phyloP scores from a whole-genome alignment of 495 filamentous ascomycete genomes.

The Penicillium bialowiezense region DNA sequence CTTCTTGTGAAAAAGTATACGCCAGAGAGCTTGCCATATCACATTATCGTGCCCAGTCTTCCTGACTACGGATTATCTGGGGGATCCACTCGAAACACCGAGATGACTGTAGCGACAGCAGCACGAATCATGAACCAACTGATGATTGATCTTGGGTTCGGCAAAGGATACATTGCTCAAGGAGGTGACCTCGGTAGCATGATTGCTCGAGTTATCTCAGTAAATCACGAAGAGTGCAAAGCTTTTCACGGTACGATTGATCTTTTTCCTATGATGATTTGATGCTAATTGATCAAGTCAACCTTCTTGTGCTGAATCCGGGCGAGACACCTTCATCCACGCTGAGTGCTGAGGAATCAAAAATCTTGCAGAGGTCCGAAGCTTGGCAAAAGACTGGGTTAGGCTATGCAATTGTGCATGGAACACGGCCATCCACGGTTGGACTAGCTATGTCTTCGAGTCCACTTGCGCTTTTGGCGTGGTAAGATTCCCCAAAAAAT shows the following conservation, averaged over 20 bases:
- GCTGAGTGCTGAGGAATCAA: constrained; percentile 6
- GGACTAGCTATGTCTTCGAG: constrained; percentile 48
- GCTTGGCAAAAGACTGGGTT: constrained; percentile 21
- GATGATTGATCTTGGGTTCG: constrained; percentile 54
- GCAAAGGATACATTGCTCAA: constrained; percentile 50
- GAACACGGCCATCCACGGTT: constrained; percentile 51
- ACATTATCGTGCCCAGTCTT: constrained; percentile 56
- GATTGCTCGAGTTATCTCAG: constrained; percentile 37
- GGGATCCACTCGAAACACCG: constrained; percentile 30
- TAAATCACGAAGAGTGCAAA: constrained; percentile 26
- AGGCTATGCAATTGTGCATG: constrained; percentile 49
- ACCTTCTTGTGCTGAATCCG: constrained; percentile 12
- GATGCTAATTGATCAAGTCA: constrained; percentile 5
- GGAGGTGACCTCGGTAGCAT: constrained; percentile 58
- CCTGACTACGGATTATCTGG: constrained; percentile 53
- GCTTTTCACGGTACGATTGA: constrained; percentile 15
- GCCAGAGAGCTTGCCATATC: constrained; percentile 51
- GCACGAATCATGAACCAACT: constrained; percentile 48
- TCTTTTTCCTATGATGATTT: not conserved
- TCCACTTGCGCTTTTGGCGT: constrained; percentile 56
- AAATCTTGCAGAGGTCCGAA: constrained; percentile 11
- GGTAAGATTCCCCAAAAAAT: constrained; percentile 23
- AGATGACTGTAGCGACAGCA: constrained; percentile 34
- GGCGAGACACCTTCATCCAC: constrained; percentile 1
- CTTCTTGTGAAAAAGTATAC: constrained; percentile 46